Conservation (phyloP, 1,284 basidiomycete species). For the Golubevia sp. region DNA sequence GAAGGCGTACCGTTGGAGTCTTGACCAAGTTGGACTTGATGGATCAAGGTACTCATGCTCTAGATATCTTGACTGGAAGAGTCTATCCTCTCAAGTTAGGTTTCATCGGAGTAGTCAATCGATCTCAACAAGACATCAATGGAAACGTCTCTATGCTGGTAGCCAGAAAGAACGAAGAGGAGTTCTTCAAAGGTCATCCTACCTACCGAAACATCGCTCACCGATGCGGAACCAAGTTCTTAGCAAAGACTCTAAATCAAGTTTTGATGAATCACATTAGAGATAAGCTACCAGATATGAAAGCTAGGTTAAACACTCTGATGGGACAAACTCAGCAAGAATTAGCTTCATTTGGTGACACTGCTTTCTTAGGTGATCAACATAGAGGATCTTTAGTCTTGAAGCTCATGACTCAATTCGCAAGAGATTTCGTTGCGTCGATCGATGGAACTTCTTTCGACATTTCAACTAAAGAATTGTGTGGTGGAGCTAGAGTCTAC, state of each 20-base stretch:
- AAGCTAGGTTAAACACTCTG: slow-evolving; percentile 93
- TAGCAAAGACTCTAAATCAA: slow-evolving; percentile 92
- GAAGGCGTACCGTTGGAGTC: slow-evolving; percentile 91
- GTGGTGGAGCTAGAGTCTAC: slow-evolving; percentile 95
- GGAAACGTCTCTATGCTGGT: slow-evolving; percentile 82
- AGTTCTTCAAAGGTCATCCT: slow-evolving; percentile 88
- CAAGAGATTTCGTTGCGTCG: slow-evolving; percentile 93
- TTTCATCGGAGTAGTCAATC: slow-evolving; percentile 96
- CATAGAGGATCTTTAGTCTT: slow-evolving; percentile 69
- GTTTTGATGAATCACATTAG: slow-evolving; percentile 97
- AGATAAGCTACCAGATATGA: slow-evolving; percentile 99
- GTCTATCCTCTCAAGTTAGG: slow-evolving; percentile 97
- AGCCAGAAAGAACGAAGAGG: slow-evolving; percentile 81
- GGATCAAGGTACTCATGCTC: slow-evolving; percentile 96
- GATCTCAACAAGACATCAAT: slow-evolving; percentile 97
- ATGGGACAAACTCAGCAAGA: slow-evolving; percentile 99
- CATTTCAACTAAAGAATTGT: slow-evolving; percentile 97
- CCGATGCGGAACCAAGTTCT: slow-evolving; percentile 92
- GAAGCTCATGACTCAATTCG: slow-evolving; percentile 99
- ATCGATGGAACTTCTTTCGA: slow-evolving; percentile 98
- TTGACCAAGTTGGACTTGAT: slow-evolving; percentile 97
- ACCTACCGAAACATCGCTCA: slow-evolving; percentile 96
- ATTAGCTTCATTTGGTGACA: slow-evolving; percentile 91
- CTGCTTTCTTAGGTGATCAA: slow-evolving; percentile 87
- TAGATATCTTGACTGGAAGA: slow-evolving; percentile 92